phyloP scores from a whole-genome alignment of 108 stramenopile species.

The Discostella pseudostelligera region DNA sequence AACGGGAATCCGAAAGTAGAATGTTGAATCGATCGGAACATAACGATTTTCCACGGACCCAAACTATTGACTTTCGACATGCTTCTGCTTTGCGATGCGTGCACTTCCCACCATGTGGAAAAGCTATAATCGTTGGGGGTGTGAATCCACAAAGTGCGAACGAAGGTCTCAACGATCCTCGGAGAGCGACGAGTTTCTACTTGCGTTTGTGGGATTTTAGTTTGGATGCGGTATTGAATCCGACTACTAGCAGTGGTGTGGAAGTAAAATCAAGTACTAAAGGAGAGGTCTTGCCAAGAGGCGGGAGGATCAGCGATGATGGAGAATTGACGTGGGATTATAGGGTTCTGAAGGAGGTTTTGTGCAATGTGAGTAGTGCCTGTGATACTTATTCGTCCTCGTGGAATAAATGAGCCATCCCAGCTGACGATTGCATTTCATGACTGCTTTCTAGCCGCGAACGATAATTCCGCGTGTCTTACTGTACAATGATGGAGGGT shows the following conservation, averaged over 20 bases:
- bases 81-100: conserved; percentile 82
- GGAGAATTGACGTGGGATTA: conserved; percentile 41
- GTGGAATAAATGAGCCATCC: too few species aligned
- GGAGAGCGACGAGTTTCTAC: conserved; percentile 70
- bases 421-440: too few species aligned
- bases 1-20: conserved; percentile 22
- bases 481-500: conserved; percentile 96
- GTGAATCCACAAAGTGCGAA: conserved; percentile 61
- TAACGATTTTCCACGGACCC: conserved; percentile 29
- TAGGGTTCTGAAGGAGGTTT: conserved; percentile 22
- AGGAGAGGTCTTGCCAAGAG: conserved; percentile 4
- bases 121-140: conserved; percentile 84
- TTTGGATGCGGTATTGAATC: conserved; percentile 52
- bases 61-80: conserved; percentile 37
- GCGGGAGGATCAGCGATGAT: conserved; percentile 40
- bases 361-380: conserved; percentile 65
- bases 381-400: too few species aligned
- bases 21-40: conserved; percentile 29
- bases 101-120: conserved; percentile 86
- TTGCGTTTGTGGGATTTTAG: conserved; percentile 83
- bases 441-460: conserved; percentile 50
- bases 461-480: conserved; percentile 81
- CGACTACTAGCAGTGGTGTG: conserved; percentile 2
- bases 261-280: neutral
- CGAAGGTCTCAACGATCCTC: conserved; percentile 23